These are phyloP conservation scores for Cyberlindnera xishuangbannaensis DNA, from an alignment of 805 yeast genomes.

Conservation along the genomic window DNA sequence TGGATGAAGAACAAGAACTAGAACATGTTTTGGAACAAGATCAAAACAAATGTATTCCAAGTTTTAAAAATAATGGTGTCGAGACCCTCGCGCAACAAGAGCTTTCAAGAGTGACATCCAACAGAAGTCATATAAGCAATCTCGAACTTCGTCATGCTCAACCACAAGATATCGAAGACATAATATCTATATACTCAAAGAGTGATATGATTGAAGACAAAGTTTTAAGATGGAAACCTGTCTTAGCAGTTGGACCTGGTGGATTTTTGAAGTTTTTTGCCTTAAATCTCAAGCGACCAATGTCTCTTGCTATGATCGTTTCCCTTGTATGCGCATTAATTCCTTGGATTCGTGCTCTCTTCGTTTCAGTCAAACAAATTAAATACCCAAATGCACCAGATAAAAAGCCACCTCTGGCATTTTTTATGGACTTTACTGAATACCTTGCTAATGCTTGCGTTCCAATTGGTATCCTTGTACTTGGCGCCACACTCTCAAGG, in stretches of 20 bases:
- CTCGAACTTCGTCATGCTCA: slow-evolving; percentile 6
- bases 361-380: slow-evolving; percentile 41
- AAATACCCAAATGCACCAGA: slow-evolving; percentile 78
- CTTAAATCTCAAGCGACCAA: slow-evolving; percentile 65
- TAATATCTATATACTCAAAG: slow-evolving; percentile 39
- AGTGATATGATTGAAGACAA: slow-evolving; percentile 9
- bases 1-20: not conserved
- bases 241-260: slow-evolving; percentile 1
- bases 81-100: not conserved
- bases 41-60: no score
- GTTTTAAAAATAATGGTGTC: no score
- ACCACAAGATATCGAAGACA: slow-evolving; percentile 35
- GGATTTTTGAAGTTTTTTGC: slow-evolving; percentile 27
- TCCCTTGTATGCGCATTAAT: slow-evolving; percentile 71
- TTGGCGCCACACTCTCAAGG: slow-evolving; percentile 89
- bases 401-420: slow-evolving; percentile 74
- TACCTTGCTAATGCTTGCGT: slow-evolving; percentile 88
- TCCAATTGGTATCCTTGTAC: slow-evolving; percentile 75
- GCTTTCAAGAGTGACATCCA: slow-evolving; percentile 5
- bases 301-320: slow-evolving; percentile 60
- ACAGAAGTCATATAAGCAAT: slow-evolving; percentile 5
- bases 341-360: slow-evolving; percentile 80
- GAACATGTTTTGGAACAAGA: no score
- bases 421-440: slow-evolving; percentile 71
- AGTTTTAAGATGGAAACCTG: not conserved